A percentile compares a stretch with the other conserved stretches of the same genome.
Conservation (phyloP, 768 basidiomycete genomes). For the Tulasnella calospora region DNA sequence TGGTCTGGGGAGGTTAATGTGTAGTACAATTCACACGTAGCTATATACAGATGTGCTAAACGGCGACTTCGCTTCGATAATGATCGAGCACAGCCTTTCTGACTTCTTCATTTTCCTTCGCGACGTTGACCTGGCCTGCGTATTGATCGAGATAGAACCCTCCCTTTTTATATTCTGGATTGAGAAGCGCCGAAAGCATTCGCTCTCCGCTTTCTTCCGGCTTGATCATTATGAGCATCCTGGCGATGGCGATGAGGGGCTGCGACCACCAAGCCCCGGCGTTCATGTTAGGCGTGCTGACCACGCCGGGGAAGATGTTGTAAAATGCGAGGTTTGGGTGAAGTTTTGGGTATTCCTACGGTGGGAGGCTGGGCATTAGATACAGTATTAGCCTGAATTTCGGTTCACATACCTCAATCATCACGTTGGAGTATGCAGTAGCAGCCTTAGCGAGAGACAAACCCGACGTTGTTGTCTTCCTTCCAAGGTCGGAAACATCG, state of each 20-base stretch:
- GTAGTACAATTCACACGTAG: not conserved
- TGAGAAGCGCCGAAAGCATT: conserved; percentile 16
- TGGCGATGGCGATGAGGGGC: not conserved
- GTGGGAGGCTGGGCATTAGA: not conserved
- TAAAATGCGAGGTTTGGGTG: conserved; percentile 24
- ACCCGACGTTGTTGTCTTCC: conserved; percentile 22
- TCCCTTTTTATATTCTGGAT: not conserved
- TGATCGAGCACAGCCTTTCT: conserved; percentile 9
- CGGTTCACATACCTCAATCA: conserved; percentile 21
- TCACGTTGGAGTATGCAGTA: conserved; percentile 19
- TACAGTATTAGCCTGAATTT: conserved; percentile 2
- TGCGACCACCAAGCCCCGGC: not conserved
- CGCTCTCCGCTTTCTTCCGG: conserved; percentile 23
- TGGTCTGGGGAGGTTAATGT: not conserved
- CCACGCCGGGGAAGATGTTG: conserved; percentile 22
- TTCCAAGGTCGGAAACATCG: conserved; percentile 20
- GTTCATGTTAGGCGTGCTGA: conserved; percentile 29
- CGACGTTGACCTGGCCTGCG: not conserved
- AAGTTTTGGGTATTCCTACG: conserved; percentile 22
- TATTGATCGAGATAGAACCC: conserved; percentile 26
- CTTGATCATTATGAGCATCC: not conserved
- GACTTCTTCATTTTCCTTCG: not conserved
- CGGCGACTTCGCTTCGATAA: not conserved
- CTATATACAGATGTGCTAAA: not conserved
- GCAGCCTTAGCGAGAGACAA: not conserved